phyloP scores from a whole-genome alignment of 23 red algal genomes.

The Gracilaria domingensis region DNA sequence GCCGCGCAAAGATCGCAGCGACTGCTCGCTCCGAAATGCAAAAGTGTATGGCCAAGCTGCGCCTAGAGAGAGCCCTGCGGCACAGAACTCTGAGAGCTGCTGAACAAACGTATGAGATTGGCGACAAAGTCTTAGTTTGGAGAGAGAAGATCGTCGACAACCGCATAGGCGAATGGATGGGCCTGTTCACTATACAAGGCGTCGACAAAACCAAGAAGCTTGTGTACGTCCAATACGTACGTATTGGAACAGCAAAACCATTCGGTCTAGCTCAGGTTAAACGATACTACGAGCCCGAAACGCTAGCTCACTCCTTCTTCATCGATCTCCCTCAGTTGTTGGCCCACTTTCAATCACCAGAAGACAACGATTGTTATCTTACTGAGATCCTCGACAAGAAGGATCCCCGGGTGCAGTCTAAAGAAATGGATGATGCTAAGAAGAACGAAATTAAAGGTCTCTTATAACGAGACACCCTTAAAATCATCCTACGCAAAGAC shows the following conservation, averaged over 20 bases:
- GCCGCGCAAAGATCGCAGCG: not conserved
- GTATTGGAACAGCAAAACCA: not conserved
- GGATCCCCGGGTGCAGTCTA: too few relatives aligned
- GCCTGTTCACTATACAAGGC: not conserved
- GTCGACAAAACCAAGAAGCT: slow-evolving; percentile 27
- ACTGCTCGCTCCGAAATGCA: not conserved
- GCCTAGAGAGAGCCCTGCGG: not conserved
- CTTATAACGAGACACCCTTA: too few relatives aligned
- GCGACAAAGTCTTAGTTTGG: slow-evolving; percentile 22
- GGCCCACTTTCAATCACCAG: not conserved
- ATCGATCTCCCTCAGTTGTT: not conserved
- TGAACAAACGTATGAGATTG: not conserved
- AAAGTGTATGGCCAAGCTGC: not conserved
- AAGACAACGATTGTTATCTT: not conserved
- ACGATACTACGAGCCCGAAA: not conserved
- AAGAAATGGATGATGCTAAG: too few relatives aligned
- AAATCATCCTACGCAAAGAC: too few relatives aligned
- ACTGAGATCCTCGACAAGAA: slow-evolving; percentile 2
- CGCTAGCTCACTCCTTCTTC: slow-evolving; percentile 20
- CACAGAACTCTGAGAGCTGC: not conserved
- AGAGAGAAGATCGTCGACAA: slow-evolving; percentile 30
- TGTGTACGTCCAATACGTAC: slow-evolving; percentile 24
- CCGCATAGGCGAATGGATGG: slow-evolving; percentile 54
- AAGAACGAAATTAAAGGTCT: too few relatives aligned
- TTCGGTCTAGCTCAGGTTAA: slow-evolving; percentile 35